Percentiles rank a stretch among this genome's conserved stretches.
Conservation (phyloP, 306 rosid genomes). For the Corylus americana region DNA sequence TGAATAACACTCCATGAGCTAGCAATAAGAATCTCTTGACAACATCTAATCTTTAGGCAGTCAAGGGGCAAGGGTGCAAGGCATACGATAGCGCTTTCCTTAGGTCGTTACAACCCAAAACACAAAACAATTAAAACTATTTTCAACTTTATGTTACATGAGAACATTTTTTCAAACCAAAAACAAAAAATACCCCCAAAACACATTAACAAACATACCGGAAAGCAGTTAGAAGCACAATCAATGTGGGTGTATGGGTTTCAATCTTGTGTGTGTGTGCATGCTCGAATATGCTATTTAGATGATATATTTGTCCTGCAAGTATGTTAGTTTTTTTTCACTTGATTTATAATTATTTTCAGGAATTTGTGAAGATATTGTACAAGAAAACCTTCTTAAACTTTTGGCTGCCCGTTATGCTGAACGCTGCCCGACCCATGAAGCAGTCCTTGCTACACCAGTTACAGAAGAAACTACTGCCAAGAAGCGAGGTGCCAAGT, state of each 20-base stretch:
- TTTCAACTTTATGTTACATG: no score
- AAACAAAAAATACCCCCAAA: no score
- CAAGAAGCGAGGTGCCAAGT: slow-evolving; percentile 65
- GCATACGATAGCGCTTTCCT: not conserved
- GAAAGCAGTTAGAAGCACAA: no score
- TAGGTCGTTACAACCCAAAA: no score
- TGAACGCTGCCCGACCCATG: slow-evolving; percentile 84
- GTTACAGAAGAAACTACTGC: slow-evolving; percentile 43
- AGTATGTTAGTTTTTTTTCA: slow-evolving; percentile 1
- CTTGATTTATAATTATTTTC: slow-evolving; percentile 17
- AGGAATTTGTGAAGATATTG: slow-evolving; percentile 52
- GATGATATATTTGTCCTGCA: slow-evolving; percentile 9
- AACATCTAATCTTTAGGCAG: not conserved
- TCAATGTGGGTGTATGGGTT: no score
- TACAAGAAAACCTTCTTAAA: slow-evolving; percentile 54
- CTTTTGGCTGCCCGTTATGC: slow-evolving; percentile 58
- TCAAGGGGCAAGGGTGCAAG: not conserved
- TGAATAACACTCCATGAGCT: not conserved
- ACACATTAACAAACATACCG: no score
- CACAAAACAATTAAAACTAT: no score
- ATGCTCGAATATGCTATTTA: slow-evolving; percentile 1
- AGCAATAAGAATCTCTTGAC: not conserved
- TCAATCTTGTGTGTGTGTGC: no score
- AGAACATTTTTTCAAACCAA: no score
- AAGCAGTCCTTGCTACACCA: slow-evolving; percentile 46